Percentiles rank a stretch among this genome's conserved stretches.
These are phyloP conservation scores for Arthrobotrys iridis DNA, from an alignment of 2,329 filamentous ascomycete species.

Conservation along the genomic window DNA sequence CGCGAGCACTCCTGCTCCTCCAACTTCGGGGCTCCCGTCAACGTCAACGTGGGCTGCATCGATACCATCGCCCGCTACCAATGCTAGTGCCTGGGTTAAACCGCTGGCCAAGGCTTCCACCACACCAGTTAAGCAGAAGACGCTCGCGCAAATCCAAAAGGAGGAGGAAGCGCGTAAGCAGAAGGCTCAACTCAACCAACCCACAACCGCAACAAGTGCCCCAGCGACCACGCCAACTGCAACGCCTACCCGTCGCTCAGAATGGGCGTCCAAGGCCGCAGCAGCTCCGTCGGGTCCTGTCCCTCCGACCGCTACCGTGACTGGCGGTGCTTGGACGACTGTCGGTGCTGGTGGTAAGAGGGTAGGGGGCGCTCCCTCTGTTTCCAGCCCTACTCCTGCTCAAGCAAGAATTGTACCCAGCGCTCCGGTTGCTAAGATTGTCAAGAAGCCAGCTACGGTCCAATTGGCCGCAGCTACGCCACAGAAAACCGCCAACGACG, in stretches of 20 bases:
- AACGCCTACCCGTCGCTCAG: constrained; percentile 77
- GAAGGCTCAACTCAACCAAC: constrained; percentile 69
- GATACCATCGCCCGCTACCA: constrained; percentile 74
- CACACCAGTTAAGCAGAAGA: constrained; percentile 75
- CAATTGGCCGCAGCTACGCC: constrained; percentile 65
- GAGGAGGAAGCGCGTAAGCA: constrained; percentile 93
- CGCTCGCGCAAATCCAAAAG: constrained; percentile 92
- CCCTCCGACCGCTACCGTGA: constrained; percentile 62
- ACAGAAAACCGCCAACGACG: constrained; percentile 75
- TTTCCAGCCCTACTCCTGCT: constrained; percentile 64
- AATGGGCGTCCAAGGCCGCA: constrained; percentile 82
- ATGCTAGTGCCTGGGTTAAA: constrained; percentile 74
- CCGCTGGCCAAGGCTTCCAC: constrained; percentile 64
- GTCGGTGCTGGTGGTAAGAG: constrained; percentile 96
- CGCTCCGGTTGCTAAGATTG: constrained; percentile 43
- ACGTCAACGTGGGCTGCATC: constrained; percentile 69
- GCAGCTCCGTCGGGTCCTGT: constrained; percentile 61
- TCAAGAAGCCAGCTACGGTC: constrained; percentile 61
- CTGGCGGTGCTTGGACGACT: constrained; percentile 82
- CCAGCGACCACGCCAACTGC: constrained; percentile 62
- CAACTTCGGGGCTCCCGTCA: constrained; percentile 77
- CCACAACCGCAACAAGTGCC: constrained; percentile 61
- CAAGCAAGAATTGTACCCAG: constrained; percentile 52
- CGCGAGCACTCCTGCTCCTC: constrained; percentile 56
- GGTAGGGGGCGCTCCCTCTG: constrained; percentile 67